A percentile compares a stretch with the other conserved stretches of the same genome.
These are phyloP conservation scores for Santalum album DNA, from an alignment of 164 flowering plant genomes.

Conservation along the genomic window DNA sequence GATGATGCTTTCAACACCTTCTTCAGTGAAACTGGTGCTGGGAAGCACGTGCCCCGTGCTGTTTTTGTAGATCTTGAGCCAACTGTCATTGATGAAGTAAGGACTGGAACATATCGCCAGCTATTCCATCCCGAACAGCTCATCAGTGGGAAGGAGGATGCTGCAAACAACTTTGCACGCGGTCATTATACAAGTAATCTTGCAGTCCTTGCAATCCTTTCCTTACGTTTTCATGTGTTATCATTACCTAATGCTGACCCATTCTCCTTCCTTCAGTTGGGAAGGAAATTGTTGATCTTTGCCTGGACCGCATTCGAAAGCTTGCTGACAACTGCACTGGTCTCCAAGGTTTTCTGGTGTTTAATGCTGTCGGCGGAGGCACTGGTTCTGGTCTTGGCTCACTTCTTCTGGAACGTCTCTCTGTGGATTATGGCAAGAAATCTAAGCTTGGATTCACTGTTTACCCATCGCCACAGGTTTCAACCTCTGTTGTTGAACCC, in stretches of 20 bases:
- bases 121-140: conserved; percentile 45
- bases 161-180: conserved; percentile 60
- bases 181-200: conserved; percentile 50
- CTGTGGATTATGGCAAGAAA: conserved; percentile 36
- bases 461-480: conserved; percentile 51
- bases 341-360: conserved; percentile 52
- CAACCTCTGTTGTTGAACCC: conserved; percentile 47
- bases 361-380: conserved; percentile 35
- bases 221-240: background rate
- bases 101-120: conserved; percentile 44
- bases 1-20: conserved; percentile 80
- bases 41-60: conserved; percentile 52
- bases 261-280: conserved; percentile 28
- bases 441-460: conserved; percentile 44
- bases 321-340: too few relatives aligned
- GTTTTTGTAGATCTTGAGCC: conserved; percentile 56
- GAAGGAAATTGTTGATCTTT: conserved; percentile 44
- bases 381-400: conserved; percentile 54
- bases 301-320: conserved; percentile 55
- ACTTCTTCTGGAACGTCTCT: conserved; percentile 38
- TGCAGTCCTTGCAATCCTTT: background rate
- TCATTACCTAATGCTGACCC: background rate
- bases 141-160: conserved; percentile 53
- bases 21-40: conserved; percentile 56
- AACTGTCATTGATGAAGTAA: conserved; percentile 53